phyloP scores from a whole-genome alignment of 2,329 filamentous ascomycete genomes.

The Boeremia lycopersici region DNA sequence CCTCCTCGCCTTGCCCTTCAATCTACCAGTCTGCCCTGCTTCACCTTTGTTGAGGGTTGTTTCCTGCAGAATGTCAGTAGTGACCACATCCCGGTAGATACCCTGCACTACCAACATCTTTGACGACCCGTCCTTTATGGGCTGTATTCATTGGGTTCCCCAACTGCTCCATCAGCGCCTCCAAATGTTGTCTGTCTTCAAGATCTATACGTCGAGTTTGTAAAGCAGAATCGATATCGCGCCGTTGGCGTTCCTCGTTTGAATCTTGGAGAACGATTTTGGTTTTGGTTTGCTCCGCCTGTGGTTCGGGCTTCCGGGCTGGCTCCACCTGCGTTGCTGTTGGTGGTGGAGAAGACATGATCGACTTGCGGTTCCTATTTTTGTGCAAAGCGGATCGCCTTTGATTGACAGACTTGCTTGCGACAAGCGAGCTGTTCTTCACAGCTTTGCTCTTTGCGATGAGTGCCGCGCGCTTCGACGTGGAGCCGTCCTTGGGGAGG shows the following conservation, averaged over 20 bases:
- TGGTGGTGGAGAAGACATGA: conserved; percentile 9
- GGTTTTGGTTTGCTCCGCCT: background rate
- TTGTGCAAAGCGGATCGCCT: conserved; percentile 9
- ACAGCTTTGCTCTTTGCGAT: conserved; percentile 5
- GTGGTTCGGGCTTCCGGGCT: background rate
- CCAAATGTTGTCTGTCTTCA: background rate
- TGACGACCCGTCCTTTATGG: background rate
- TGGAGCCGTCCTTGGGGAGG: background rate
- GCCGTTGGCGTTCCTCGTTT: background rate
- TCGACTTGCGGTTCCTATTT: conserved; percentile 12
- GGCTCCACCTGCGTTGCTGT: background rate
- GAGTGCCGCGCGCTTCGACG: conserved; percentile 9
- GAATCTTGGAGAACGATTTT: background rate
- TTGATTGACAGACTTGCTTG: conserved; percentile 5
- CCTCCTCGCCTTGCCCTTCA: conserved; percentile 13
- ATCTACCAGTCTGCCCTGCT: background rate
- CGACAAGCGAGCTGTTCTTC: background rate
- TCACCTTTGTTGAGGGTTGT: background rate
- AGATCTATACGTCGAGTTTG: background rate
- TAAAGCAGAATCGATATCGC: conserved; percentile 2
- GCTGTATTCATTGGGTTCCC: background rate
- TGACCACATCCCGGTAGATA: background rate
- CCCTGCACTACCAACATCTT: background rate
- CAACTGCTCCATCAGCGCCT: conserved; percentile 1
- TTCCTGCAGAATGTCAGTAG: background rate